Evolutionary conservation across 768 basidiomycete genomes (phyloP).

Genomic region (Cystobasidium tubakii): DNA sequence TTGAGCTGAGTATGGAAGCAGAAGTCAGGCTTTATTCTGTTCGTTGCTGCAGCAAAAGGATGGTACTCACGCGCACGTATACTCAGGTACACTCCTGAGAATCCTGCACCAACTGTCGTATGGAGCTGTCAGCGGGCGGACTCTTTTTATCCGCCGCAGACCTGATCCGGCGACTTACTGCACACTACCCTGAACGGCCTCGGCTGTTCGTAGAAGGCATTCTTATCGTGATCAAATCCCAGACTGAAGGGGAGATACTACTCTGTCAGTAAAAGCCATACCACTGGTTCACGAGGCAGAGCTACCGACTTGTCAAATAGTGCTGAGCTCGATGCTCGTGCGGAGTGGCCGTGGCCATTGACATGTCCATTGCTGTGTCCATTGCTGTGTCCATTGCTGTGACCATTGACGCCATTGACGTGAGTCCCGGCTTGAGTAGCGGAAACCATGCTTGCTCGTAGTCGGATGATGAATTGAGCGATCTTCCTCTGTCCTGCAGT

Average conservation of each 20-base stretch:
- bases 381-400: background rate
- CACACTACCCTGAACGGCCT: background rate
- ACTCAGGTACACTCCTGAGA: slow-evolving; percentile 16
- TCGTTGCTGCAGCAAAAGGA: too few relatives aligned
- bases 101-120: slow-evolving; percentile 6
- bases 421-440: background rate
- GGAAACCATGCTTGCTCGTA: background rate
- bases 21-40: background rate
- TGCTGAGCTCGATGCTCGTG: background rate
- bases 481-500: too few relatives aligned
- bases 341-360: background rate
- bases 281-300: background rate
- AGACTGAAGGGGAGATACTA: background rate
- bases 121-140: background rate
- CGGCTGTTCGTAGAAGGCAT: slow-evolving; percentile 8
- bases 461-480: background rate
- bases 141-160: too few relatives aligned
- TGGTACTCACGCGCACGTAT: slow-evolving; percentile 2
- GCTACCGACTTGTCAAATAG: background rate
- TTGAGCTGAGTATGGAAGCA: background rate
- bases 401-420: background rate
- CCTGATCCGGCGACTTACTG: background rate
- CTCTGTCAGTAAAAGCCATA: background rate
- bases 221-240: slow-evolving; percentile 9
- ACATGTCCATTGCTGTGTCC: background rate